Conservation (phyloP, 345 rosid species). For the Eucalyptus tenuipes region DNA sequence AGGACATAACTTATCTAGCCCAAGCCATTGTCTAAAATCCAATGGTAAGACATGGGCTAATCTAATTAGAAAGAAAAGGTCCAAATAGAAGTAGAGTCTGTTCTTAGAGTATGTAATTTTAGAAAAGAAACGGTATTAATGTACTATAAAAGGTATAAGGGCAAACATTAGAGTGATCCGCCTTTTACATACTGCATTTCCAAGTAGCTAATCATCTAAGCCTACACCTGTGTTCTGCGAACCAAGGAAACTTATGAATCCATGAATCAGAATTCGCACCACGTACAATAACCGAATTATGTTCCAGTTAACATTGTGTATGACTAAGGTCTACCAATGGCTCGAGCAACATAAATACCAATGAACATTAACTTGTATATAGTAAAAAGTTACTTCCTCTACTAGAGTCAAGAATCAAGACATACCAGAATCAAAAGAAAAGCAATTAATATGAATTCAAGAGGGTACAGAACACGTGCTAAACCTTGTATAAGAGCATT, state of each 20-base stretch:
- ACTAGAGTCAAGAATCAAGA: background rate
- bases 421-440: background rate
- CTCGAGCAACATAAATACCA: background rate
- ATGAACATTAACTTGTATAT: background rate
- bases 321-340: background rate
- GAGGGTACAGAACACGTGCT: background rate
- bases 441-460: background rate
- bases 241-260: background rate
- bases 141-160: background rate
- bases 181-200: background rate
- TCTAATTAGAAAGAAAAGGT: background rate
- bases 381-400: background rate
- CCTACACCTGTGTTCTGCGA: background rate
- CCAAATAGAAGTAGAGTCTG: background rate
- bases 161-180: background rate
- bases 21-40: background rate
- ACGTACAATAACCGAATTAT: background rate
- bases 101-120: background rate
- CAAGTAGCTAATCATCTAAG: background rate
- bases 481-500: slow-evolving; percentile 97
- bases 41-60: background rate
- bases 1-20: background rate
- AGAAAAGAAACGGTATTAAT: background rate
- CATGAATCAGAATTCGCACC: background rate
- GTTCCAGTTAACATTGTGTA: background rate